Evolutionary conservation across 768 basidiomycete genomes (phyloP), one percentile per base, ranked within the genome.

Genomic region (Mycena haematopus): DNA sequence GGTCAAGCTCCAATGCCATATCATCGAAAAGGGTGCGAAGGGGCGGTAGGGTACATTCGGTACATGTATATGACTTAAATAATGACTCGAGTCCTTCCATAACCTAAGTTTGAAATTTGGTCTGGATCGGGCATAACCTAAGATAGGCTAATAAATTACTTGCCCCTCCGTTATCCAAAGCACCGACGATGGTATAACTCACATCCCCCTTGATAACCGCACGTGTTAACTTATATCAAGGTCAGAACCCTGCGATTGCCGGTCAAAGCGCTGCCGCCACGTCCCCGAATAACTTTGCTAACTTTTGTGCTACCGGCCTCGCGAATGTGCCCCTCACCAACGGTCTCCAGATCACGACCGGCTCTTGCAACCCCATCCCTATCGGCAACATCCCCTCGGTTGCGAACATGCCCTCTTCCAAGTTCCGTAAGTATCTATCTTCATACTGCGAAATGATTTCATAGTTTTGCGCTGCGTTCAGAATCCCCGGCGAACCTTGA

Each of bases 361-460:
- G 82, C 29, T 86, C 84, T 49, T 83, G 86, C 73, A 88, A 88
- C 71, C 29, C 83, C 24, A 79, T 81, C 17, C 81, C 83, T 1
- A 85, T 86, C 72, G 84, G 84, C 61, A 71, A 77, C 56, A 85
- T 89, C 65, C 80, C 80, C 3, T 76, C 80, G n/a, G 71, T 75
- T n/a, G 69, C 76, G 52, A 80, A 79, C 56, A 78, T 80, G 76
- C 84, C 86, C 4, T 78, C 79, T n/a, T 9, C 76, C 62, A 86
- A 84, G 68, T 82, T 84, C 70, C 65, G 70, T 17, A n/a, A n/a
- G 71, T 63, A 29, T 47, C 29, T 31, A 1, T n/a, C 9, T 14
- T 27, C 19, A 8, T 88, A n/a, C n/a, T n/a, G n/a, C 66, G 29
- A 4, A 31, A 31, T 31, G 29, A 31, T 31, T 9, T 31, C 4